Evolutionary conservation across 2,329 filamentous ascomycete genomes (phyloP), one percentile per base, ranked within the genome.

Genomic region (Amauroascus niger): DNA sequence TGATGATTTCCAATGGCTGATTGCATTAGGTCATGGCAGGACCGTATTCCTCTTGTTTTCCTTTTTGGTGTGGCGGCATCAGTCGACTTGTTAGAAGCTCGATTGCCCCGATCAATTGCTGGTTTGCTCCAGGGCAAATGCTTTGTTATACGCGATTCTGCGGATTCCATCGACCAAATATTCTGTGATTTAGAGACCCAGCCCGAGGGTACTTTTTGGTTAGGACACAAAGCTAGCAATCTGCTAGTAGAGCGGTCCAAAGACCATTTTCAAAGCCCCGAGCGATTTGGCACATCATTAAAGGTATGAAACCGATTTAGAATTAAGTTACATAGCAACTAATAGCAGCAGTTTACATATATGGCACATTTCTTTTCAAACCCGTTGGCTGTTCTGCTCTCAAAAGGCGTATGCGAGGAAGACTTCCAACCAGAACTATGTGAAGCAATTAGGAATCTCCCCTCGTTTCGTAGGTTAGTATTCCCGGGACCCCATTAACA

Each of bases 291-390:
- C 49, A 74, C 76, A 54, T 72, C 74, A 44, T 63, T 81, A 13
- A 76, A 77, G 66, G 75, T 76, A 64, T 54, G 49, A 30, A 28
- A 3, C 16, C 30, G 14, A 14, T 32, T 2, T 14, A 37, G 6
- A 28, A 28, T 7, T 11, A 13, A 33, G 32, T 14, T 11, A 18
- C 24, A 46, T 30, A 8, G 14, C n/a, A 45, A 14, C 30, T 45
- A 24, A 45, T 35, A 26, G 26, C 16, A 6, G 3, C 65, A 81
- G 71, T 83, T 83, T 64, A 74, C 77, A 1, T 80, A 79, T 61
- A 82, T 84, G 80, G 78, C 78, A 7, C 78, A 81, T 59, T 82
- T 80, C 63, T 83, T 81, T 58, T 79, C 80, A 24, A 83, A 81
- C 60, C 74, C 77, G 6, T 64, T 81, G 1, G 76, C 76, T 32